Evolutionary conservation across 2,329 filamentous ascomycete species (phyloP).

Genomic region (Huntiella omanensis): DNA sequence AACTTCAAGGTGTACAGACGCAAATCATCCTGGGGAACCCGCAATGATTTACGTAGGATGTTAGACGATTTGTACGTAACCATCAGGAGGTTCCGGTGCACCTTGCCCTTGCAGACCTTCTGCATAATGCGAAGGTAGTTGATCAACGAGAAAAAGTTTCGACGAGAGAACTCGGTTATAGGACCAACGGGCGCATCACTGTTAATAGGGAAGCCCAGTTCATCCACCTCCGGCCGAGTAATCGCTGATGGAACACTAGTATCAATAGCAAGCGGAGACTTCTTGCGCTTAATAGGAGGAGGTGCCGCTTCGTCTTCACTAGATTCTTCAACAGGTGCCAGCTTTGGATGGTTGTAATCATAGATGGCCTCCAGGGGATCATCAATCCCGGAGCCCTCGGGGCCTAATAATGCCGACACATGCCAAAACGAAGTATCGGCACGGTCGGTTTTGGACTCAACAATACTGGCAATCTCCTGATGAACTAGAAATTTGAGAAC

Average conservation of each 20-base stretch:
- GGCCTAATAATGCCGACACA: neutral
- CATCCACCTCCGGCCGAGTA: conserved; percentile 51
- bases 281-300: conserved; percentile 54
- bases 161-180: conserved; percentile 78
- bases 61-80: conserved; percentile 91
- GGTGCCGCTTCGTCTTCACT: conserved; percentile 65
- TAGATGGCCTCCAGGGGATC: no score
- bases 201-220: conserved; percentile 63
- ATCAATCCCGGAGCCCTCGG: no score
- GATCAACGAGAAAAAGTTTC: conserved; percentile 88
- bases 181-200: conserved; percentile 47
- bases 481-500: conserved; percentile 86
- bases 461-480: conserved; percentile 78
- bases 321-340: conserved; percentile 20
- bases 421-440: conserved; percentile 42
- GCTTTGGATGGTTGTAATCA: no score
- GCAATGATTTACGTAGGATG: conserved; percentile 78
- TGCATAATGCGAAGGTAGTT: conserved; percentile 94
- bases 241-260: neutral
- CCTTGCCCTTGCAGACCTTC: conserved; percentile 90
- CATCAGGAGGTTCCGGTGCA: conserved; percentile 80
- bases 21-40: conserved; percentile 71
- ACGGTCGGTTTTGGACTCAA: conserved; percentile 70
- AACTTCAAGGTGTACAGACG: conserved; percentile 91
- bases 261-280: conserved; percentile 20